Evolutionary conservation across 2,329 filamentous ascomycete species (phyloP).

Genomic region (Colletotrichum noveboracense): DNA sequence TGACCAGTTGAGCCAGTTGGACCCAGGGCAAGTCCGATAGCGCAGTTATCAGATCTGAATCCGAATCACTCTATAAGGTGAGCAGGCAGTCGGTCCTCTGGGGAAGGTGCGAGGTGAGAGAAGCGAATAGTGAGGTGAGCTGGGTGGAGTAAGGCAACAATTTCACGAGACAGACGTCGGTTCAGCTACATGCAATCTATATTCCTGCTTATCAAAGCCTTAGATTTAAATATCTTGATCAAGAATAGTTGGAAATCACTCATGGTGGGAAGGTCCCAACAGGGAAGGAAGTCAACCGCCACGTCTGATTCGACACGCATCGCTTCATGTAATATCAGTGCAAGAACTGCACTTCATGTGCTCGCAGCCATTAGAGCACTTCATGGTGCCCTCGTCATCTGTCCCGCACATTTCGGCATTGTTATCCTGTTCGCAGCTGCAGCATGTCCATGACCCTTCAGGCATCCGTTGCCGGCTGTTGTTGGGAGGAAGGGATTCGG

Average conservation of each 20-base stretch:
- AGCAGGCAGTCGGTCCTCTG: neutral
- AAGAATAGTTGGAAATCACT: neutral
- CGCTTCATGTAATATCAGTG: neutral
- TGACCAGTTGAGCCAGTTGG: neutral
- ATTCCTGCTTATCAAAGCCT: neutral
- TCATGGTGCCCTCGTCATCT: neutral
- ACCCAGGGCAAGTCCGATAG: neutral
- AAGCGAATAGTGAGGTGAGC: neutral
- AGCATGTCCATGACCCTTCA: neutral
- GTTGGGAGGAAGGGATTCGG: neutral
- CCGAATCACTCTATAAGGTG: neutral
- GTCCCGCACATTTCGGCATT: constrained; percentile 2
- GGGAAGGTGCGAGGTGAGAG: neutral
- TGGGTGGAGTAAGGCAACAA: neutral
- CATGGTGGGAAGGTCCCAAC: neutral
- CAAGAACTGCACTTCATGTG: neutral
- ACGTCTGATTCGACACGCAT: neutral
- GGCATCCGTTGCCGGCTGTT: neutral
- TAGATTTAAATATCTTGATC: neutral
- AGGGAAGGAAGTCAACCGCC: neutral
- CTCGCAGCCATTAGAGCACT: neutral
- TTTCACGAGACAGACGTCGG: neutral
- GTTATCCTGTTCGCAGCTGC: neutral
- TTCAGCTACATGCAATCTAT: neutral
- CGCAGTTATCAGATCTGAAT: neutral